Percentiles rank a stretch among this genome's conserved stretches.
phyloP scores from a whole-genome alignment of 2,329 filamentous ascomycete species.

The Cercospora sp. region DNA sequence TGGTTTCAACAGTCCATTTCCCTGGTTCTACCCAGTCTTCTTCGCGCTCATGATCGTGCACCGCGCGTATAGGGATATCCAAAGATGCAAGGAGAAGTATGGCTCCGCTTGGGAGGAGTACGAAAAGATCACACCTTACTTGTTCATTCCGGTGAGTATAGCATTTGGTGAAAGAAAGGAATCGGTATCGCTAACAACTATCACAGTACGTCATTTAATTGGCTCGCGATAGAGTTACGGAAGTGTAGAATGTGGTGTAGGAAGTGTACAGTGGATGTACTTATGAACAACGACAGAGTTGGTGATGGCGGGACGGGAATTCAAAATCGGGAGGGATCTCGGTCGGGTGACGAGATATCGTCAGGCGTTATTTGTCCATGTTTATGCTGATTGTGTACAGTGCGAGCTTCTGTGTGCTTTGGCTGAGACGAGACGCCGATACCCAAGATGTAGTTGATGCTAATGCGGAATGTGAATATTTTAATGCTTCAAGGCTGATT shows the following conservation, averaged over 20 bases:
- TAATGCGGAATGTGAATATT: constrained; percentile 1
- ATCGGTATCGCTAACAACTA: constrained; percentile 14
- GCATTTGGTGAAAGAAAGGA: not conserved
- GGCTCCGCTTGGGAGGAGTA: constrained; percentile 82
- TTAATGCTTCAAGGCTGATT: not conserved
- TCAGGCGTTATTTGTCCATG: not conserved
- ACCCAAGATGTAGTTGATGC: constrained; percentile 2
- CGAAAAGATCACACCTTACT: constrained; percentile 74
- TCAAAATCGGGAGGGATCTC: not conserved
- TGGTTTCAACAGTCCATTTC: constrained; percentile 77
- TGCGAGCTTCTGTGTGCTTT: constrained; percentile 2
- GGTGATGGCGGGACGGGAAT: not conserved
- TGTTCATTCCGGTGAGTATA: constrained; percentile 69
- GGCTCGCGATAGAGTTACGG: not conserved
- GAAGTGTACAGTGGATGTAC: constrained; percentile 1
- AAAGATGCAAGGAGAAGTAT: constrained; percentile 75
- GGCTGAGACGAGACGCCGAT: constrained; percentile 9
- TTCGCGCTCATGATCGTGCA: constrained; percentile 79
- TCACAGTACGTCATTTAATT: constrained; percentile 28
- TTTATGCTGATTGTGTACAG: constrained; percentile 9
- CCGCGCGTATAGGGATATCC: constrained; percentile 72
- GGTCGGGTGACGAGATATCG: not conserved
- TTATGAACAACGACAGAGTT: not conserved
- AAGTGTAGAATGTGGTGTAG: not conserved
- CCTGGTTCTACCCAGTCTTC: constrained; percentile 87